These are phyloP conservation scores for Ganoderma leucocontextum DNA, from an alignment of 1,284 basidiomycete genomes.

Conservation along the genomic window DNA sequence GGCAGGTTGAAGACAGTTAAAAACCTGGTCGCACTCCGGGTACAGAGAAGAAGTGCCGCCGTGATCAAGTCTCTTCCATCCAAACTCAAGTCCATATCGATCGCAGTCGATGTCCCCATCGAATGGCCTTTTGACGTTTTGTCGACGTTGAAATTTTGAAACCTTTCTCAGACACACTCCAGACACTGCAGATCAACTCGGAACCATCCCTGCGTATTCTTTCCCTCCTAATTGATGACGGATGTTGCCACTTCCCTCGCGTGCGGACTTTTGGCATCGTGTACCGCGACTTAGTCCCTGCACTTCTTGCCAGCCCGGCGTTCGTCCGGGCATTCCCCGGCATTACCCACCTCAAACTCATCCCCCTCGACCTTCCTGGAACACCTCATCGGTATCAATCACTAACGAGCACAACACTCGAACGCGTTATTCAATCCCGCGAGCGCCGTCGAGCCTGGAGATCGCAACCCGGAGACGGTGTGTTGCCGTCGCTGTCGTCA, in stretches of 20 bases:
- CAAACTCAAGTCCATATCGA: not conserved
- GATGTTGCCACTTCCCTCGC: not conserved
- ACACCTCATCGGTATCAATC: too few species aligned
- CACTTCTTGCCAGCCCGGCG: not conserved
- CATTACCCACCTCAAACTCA: not conserved
- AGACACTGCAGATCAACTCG: not conserved
- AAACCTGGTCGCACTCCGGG: not conserved
- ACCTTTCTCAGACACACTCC: slow-evolving; percentile 1
- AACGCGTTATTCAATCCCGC: not conserved
- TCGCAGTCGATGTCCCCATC: not conserved
- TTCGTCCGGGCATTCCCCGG: not conserved
- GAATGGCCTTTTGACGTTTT: too few species aligned
- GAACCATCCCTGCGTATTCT: not conserved
- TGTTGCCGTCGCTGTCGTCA: not conserved
- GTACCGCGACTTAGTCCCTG: not conserved
- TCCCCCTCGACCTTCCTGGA: not conserved
- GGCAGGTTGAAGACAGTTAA: not conserved
- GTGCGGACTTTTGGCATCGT: not conserved
- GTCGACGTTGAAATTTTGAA: not conserved
- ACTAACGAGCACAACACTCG: not conserved
- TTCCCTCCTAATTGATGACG: not conserved
- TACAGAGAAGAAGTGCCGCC: not conserved
- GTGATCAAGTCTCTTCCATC: not conserved
- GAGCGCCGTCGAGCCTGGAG: not conserved
- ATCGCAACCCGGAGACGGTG: too few species aligned